Base-by-base conservation (phyloP, 2,329 filamentous ascomycete species). In the Trichoderma pleuroti region DNA sequence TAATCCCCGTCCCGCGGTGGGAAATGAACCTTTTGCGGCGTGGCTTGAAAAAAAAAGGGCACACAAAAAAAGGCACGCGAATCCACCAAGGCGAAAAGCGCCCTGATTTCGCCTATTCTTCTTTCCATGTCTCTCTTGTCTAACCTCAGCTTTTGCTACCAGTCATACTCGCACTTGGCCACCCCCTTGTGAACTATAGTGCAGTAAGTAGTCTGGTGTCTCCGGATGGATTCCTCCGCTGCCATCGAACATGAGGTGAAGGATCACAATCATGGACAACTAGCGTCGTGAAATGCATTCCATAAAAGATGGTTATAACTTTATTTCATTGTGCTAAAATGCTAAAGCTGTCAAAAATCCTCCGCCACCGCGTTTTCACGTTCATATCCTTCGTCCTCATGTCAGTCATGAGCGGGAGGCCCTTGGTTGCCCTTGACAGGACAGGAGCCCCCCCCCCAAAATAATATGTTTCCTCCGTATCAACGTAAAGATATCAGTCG, bases 281-380 rank as follows among this genome's bases (percentile, higher is more conserved):
- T 66, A 11, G 32, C 10, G 24, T 30, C 63, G 24, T 34, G 63
- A 26, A 16, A 66, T 56, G 8, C 52, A 67, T 57, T 57, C 64
- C 49, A 36, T 10, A 2, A 57, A 39, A 28, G 10, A 12, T 30
- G 11, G 21, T 16, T 49, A n/a, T 46, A 54, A 36, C 66, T 36
- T 49, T 62, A n/a, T 34, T 62, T 61, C 66, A 69, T 69, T 61
- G 26, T 60, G 69, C 64, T 66, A 54, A 61, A 42, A 49, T 32
- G 70, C 62, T 62, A 60, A 42, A 49, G 46, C 26, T 62, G 36
- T 21, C 36, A 28, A 62, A 49, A 32, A n/a, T 34, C 54, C 24
- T 59, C 65, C 39, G 46, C 18, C 21, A 12, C 61, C 21, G 18
- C 42, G 11, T 52, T 34, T 65, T 42, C 52, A 68, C 56, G 10